A percentile compares a stretch with the other conserved stretches of the same genome.
These are phyloP conservation scores for Fusarium nygamai DNA, from an alignment of 2,329 filamentous ascomycete genomes.

Conservation along the genomic window DNA sequence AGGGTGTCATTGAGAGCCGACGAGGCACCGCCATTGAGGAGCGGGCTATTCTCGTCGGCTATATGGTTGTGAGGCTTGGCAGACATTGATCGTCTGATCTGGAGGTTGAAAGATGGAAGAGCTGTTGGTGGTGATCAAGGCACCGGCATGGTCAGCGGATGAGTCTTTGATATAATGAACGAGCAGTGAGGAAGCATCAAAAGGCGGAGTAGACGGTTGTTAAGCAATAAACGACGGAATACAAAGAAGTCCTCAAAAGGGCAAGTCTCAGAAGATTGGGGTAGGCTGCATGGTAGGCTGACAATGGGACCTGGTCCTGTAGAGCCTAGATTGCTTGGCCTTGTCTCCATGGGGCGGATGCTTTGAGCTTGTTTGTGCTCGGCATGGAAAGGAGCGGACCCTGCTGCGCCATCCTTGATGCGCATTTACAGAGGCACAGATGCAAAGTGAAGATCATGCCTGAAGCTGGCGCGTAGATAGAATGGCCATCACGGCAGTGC, in stretches of 20 bases:
- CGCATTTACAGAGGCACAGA: background rate
- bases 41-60: constrained; percentile 54
- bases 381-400: constrained; percentile 3
- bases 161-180: background rate
- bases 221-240: constrained; percentile 5
- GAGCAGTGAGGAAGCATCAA: background rate
- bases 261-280: constrained; percentile 9
- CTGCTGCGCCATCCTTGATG: constrained; percentile 29
- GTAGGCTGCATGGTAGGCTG: constrained; percentile 28
- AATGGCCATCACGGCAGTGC: background rate
- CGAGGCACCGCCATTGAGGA: constrained; percentile 52
- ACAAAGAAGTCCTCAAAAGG: constrained; percentile 12
- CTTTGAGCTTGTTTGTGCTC: constrained; percentile 27
- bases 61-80: constrained; percentile 38
- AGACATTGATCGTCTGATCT: constrained; percentile 48
- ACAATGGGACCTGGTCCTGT: constrained; percentile 17
- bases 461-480: constrained; percentile 9
- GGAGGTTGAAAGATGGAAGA: constrained; percentile 38
- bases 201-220: constrained; percentile 10
- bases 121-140: constrained; percentile 40
- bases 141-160: constrained; percentile 45
- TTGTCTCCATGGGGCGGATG: constrained; percentile 3
- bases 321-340: constrained; percentile 28
- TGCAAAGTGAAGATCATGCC: background rate
- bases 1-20: constrained; percentile 30